Conservation (phyloP, 768 basidiomycete genomes). For the Agaricus bisporus region DNA sequence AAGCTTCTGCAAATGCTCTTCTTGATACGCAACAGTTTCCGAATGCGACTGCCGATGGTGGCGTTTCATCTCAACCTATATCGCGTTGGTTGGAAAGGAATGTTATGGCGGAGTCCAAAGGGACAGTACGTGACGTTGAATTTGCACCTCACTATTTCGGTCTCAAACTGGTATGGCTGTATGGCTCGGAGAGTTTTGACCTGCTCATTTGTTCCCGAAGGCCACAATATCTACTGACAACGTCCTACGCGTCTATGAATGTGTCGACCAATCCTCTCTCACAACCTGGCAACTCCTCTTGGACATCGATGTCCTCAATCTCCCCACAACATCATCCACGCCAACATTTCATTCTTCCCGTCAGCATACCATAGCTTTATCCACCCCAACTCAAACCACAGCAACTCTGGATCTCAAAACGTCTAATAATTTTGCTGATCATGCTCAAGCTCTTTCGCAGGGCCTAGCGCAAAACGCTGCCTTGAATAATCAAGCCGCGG, state of each 20-base stretch:
- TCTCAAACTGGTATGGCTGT: conserved; percentile 66
- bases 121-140: conserved; percentile 79
- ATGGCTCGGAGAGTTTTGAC: neutral
- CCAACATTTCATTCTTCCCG: conserved; percentile 28
- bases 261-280: conserved; percentile 69
- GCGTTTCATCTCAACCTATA: conserved; percentile 13
- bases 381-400: conserved; percentile 66
- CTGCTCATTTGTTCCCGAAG: conserved; percentile 31
- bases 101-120: conserved; percentile 75
- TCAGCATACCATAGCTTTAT: conserved; percentile 48
- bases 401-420: conserved; percentile 39
- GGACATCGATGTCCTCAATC: conserved; percentile 65
- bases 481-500: conserved; percentile 13
- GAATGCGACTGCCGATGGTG: neutral
- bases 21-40: conserved; percentile 4
- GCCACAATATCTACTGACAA: conserved; percentile 89
- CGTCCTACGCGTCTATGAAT: conserved; percentile 84
- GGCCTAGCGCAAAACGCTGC: conserved; percentile 27
- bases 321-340: conserved; percentile 35
- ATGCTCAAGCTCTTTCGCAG: conserved; percentile 62
- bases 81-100: conserved; percentile 72
- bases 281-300: conserved; percentile 71
- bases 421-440: conserved; percentile 46
- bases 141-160: conserved; percentile 88
- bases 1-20: conserved; percentile 29